Evolutionary conservation across 177 flowering plant genomes (phyloP).

Genomic region (Vitis hybrid): DNA sequence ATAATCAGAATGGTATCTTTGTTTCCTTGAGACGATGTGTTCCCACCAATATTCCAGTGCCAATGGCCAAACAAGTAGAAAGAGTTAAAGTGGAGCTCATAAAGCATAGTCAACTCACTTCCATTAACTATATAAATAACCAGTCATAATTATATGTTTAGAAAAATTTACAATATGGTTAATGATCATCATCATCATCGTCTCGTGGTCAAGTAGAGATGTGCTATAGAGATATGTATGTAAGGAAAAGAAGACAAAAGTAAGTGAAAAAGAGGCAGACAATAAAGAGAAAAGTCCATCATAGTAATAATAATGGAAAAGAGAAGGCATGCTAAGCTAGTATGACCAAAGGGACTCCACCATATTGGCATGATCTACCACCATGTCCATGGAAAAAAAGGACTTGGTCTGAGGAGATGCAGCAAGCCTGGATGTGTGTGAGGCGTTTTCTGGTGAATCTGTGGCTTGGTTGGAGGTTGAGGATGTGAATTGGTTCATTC

Average conservation of each 20-base stretch:
- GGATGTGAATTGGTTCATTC: conserved; percentile 41
- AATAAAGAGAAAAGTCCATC: conserved; percentile 16
- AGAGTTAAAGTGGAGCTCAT: no score
- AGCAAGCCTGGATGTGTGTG: conserved; percentile 28
- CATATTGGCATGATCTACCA: conserved; percentile 40
- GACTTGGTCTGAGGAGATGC: conserved; percentile 31
- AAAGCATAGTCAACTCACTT: no score
- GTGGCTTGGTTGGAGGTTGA: conserved; percentile 16
- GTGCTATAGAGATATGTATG: not conserved
- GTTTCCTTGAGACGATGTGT: no score
- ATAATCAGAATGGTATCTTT: no score
- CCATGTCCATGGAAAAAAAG: conserved; percentile 45
- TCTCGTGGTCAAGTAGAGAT: not conserved
- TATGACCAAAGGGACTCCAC: conserved; percentile 68
- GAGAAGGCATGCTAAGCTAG: conserved; percentile 18
- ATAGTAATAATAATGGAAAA: conserved; percentile 2
- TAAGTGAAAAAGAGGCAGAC: conserved; percentile 3
- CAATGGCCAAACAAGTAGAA: no score
- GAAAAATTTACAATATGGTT: conserved; percentile 21
- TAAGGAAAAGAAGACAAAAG: conserved; percentile 1
- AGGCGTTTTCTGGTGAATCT: conserved; percentile 18
- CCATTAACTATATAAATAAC: no score
- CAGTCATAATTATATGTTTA: not conserved
- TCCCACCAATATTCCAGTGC: no score
- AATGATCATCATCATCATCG: conserved; percentile 10